phyloP scores from a whole-genome alignment of 805 yeast genomes.

The Pichia californica region DNA sequence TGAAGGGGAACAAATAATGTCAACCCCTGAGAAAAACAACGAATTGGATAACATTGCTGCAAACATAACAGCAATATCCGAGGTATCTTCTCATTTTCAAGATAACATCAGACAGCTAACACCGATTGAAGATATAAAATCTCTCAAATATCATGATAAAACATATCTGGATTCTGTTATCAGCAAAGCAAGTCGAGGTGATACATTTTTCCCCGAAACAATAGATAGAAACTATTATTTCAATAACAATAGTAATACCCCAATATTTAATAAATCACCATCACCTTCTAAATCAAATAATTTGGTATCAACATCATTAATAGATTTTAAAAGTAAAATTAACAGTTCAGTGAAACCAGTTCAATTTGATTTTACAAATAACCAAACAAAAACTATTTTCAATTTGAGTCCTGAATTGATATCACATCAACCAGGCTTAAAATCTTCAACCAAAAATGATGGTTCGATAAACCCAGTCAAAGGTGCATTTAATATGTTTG shows the following conservation, averaged over 20 bases:
- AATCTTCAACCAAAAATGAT: slow-evolving; percentile 15
- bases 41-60: neutral
- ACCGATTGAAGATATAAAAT: slow-evolving; percentile 10
- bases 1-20: neutral
- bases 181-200: slow-evolving; percentile 21
- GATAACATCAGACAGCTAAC: slow-evolving; percentile 7
- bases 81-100: slow-evolving; percentile 7
- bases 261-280: slow-evolving; percentile 1
- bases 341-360: neutral
- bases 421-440: slow-evolving; percentile 20
- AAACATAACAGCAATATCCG: slow-evolving; percentile 4
- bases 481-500: slow-evolving; percentile 27
- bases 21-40: slow-evolving; percentile 3
- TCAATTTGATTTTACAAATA: slow-evolving; percentile 3
- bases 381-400: slow-evolving; percentile 6
- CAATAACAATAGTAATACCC: neutral
- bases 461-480: slow-evolving; percentile 24
- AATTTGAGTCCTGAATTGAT: slow-evolving; percentile 19
- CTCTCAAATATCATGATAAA: slow-evolving; percentile 6
- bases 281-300: neutral
- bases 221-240: neutral
- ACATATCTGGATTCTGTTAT: slow-evolving; percentile 19
- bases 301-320: slow-evolving; percentile 5
- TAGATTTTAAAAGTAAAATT: neutral
- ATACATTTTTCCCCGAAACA: slow-evolving; percentile 22